Evolutionary conservation across 108 stramenopile genomes (phyloP).

Genomic region (Pseudonitzschia pungens): DNA sequence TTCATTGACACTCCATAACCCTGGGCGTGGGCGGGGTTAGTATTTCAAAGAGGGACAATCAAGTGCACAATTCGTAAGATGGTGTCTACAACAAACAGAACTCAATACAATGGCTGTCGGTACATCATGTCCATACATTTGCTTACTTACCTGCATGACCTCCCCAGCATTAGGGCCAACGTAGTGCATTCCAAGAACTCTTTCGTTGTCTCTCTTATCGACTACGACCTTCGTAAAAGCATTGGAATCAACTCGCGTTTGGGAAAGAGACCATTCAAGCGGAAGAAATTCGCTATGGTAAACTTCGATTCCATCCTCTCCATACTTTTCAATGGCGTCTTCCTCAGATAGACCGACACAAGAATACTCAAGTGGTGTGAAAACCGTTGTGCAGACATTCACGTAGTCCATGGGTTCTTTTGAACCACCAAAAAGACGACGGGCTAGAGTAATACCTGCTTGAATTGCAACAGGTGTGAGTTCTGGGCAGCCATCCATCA

Average conservation of each 20-base stretch:
- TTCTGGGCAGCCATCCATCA: constrained; percentile 95
- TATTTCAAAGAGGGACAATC: not conserved
- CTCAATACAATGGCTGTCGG: too few relatives aligned
- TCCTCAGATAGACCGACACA: constrained; percentile 95
- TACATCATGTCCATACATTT: too few relatives aligned
- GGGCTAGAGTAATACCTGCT: constrained; percentile 87
- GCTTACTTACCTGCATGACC: constrained; percentile 67
- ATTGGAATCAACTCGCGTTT: constrained; percentile 49
- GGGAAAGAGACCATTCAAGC: constrained; percentile 92
- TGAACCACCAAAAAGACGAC: constrained; percentile 90
- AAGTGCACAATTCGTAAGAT: not conserved
- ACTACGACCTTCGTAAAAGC: constrained; percentile 93
- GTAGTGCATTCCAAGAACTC: constrained; percentile 96
- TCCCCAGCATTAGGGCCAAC: constrained; percentile 98
- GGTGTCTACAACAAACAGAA: not conserved
- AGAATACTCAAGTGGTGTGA: constrained; percentile 97
- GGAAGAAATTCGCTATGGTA: constrained; percentile 94
- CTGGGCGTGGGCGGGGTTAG: not conserved
- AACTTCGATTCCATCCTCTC: constrained; percentile 83
- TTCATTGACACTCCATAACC: constrained; percentile 94
- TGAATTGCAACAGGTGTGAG: constrained; percentile 98
- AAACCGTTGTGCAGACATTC: constrained; percentile 94
- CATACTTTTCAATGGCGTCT: constrained; percentile 82
- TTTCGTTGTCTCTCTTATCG: constrained; percentile 56
- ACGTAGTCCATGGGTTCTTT: constrained; percentile 90